Evolutionary conservation across 139 green algal genomes (phyloP), one percentile per base, ranked within the genome.

Genomic region (Ettlia oleoabundans): DNA sequence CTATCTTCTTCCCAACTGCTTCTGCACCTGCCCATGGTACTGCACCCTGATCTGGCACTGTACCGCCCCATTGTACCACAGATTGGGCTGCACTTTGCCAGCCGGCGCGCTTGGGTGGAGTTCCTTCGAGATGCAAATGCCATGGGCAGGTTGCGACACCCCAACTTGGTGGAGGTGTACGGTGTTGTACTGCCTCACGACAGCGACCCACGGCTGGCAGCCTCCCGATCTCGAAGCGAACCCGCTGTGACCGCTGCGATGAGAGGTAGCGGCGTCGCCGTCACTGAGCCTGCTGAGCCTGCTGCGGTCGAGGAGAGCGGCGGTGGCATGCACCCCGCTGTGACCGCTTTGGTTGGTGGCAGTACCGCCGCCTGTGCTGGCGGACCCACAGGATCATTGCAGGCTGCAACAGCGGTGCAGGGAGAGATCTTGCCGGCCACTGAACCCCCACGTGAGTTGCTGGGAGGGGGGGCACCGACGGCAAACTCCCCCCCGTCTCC

Each of bases 101-200:
- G 38, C 9, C 53, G 69, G 4, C 69, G 58, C 26, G 69, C 71
- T 1, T 86, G 81, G 81, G 35, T 77, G 1, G 86, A 90, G 53
- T 87, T 92, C 21, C 33, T 92, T 40, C 51, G 75, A 30, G 90
- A 93, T 71, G 89, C 89, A 3, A 74, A 84, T 67, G 78, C 85
- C 33, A 87, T 92, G 64, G 86, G 82, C 71, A 85, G 67, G 43
- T 77, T 94, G 79, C 79, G 90, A 6, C 90, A 94, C 75, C 87
- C 87, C 33, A 91, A 91, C 63, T 13, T 41, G 9, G 63, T 41
- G 10, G 30, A 69, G 73, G 73, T 80, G 73, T 80, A 80, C 6
- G 73, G 73, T 26, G 73, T 80, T 10, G 53, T 80, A 26, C 73
- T 80, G 35, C 73, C 73, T 0, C 73, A 80, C 53, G 73, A 80